Evolutionary conservation across 2,329 filamentous ascomycete genomes (phyloP).

Genomic region (Penicillium sp.): DNA sequence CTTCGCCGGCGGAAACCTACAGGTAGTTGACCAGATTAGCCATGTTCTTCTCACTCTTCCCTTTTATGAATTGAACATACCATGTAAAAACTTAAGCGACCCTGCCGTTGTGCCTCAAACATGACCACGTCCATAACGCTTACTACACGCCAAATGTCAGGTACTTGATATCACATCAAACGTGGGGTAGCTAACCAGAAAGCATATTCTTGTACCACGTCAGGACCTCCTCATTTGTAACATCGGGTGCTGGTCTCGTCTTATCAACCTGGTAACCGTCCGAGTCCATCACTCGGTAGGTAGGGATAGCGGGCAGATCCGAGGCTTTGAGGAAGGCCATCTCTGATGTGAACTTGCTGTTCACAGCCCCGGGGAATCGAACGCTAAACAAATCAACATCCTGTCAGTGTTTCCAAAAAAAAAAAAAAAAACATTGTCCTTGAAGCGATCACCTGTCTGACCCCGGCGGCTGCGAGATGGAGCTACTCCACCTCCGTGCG

Average conservation of each 20-base stretch:
- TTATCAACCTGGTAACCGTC: conserved; percentile 80
- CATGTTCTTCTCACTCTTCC: too few relatives aligned
- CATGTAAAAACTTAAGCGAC: conserved; percentile 96
- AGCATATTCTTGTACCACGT: conserved; percentile 66
- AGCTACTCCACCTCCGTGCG: conserved; percentile 50
- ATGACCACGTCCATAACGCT: conserved; percentile 95
- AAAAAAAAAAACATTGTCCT: neutral
- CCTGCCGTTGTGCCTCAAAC: conserved; percentile 96
- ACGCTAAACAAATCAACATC: conserved; percentile 44
- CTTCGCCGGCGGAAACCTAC: conserved; percentile 78
- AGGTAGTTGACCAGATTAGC: neutral
- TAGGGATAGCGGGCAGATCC: conserved; percentile 74
- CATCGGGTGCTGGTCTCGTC: conserved; percentile 61
- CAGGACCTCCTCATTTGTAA: conserved; percentile 62
- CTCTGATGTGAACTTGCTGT: conserved; percentile 83
- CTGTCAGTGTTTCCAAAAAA: conserved; percentile 3
- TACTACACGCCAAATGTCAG: conserved; percentile 43
- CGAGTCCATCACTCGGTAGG: conserved; percentile 88
- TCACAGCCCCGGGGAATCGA: conserved; percentile 87
- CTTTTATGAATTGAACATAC: conserved; percentile 46
- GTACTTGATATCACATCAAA: neutral
- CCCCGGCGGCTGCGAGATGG: conserved; percentile 58
- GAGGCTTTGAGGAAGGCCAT: conserved; percentile 76
- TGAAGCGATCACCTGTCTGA: conserved; percentile 53
- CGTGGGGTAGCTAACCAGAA: conserved; percentile 42